phyloP scores from a whole-genome alignment of 805 yeast species.

The Candida jianshihensis region DNA sequence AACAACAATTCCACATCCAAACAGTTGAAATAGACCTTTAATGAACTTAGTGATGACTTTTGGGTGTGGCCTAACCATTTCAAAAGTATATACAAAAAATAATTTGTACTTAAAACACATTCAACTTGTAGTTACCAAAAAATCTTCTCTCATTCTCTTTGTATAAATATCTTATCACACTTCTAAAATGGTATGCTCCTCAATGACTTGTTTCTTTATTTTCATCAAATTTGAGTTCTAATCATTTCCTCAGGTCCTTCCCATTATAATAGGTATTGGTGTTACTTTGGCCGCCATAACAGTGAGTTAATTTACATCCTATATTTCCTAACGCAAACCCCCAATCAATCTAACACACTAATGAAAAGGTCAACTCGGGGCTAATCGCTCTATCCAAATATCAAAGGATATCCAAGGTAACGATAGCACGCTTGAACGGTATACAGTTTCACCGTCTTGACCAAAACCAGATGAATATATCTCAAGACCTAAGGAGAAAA shows the following conservation, averaged over 20 bases:
- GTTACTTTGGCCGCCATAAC: constrained; percentile 46
- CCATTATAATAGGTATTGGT: constrained; percentile 49
- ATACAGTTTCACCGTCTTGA: constrained; percentile 18
- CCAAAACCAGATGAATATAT: constrained; percentile 10
- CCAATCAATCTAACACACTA: background rate
- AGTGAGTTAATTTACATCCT: constrained; percentile 19
- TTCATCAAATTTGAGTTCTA: no score
- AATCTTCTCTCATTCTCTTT: background rate
- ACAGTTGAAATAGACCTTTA: background rate
- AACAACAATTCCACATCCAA: background rate
- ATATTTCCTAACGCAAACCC: no score
- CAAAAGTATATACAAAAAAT: no score
- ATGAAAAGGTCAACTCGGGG: constrained; percentile 30
- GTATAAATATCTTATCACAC: background rate
- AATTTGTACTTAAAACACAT: no score
- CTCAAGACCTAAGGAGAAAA: constrained; percentile 17
- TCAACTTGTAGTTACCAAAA: no score
- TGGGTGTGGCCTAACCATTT: no score
- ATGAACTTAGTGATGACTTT: no score
- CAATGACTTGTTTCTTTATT: background rate
- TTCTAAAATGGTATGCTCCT: background rate
- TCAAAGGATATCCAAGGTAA: constrained; percentile 25
- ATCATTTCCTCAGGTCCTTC: constrained; percentile 41
- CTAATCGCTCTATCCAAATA: constrained; percentile 27
- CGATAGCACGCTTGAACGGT: constrained; percentile 35